Evolutionary conservation across 108 stramenopile genomes (phyloP).

Genomic region (Skeletonema grethae): DNA sequence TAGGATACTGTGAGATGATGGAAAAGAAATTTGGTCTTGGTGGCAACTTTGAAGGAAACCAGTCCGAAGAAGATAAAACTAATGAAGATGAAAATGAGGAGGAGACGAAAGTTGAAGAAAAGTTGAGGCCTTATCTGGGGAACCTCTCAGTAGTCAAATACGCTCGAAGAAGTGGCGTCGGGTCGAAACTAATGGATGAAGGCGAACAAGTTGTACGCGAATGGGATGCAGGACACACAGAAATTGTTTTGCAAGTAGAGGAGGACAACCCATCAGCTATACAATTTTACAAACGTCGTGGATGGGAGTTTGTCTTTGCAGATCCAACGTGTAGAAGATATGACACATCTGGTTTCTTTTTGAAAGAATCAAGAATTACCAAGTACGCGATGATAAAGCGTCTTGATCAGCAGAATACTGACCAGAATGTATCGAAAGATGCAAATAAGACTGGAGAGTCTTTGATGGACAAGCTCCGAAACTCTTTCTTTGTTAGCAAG

Average conservation of each 20-base stretch:
- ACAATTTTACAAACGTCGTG: conserved; percentile 73
- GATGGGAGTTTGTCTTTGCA: conserved; percentile 68
- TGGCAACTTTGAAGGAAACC: conserved; percentile 19
- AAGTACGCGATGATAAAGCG: conserved; percentile 69
- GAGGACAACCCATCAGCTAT: conserved; percentile 71
- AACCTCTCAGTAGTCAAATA: conserved; percentile 66
- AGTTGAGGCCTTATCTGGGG: conserved; percentile 64
- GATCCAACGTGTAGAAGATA: conserved; percentile 77
- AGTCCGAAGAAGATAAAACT: neutral
- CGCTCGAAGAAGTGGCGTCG: conserved; percentile 71
- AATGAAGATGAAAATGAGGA: neutral
- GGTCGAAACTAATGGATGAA: conserved; percentile 62
- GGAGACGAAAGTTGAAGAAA: neutral
- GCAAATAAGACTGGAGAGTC: neutral
- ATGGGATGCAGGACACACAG: conserved; percentile 59
- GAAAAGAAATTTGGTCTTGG: conserved; percentile 73
- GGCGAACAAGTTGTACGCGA: conserved; percentile 64
- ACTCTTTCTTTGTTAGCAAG: conserved; percentile 3
- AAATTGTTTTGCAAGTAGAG: conserved; percentile 86
- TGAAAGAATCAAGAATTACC: conserved; percentile 66
- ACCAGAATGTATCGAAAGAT: neutral
- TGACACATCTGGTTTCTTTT: conserved; percentile 62
- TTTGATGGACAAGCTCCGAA: neutral
- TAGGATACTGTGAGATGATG: conserved; percentile 79
- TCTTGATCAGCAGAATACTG: conserved; percentile 2